phyloP scores from a whole-genome alignment of 345 rosid genomes.

The Psidium guajava region DNA sequence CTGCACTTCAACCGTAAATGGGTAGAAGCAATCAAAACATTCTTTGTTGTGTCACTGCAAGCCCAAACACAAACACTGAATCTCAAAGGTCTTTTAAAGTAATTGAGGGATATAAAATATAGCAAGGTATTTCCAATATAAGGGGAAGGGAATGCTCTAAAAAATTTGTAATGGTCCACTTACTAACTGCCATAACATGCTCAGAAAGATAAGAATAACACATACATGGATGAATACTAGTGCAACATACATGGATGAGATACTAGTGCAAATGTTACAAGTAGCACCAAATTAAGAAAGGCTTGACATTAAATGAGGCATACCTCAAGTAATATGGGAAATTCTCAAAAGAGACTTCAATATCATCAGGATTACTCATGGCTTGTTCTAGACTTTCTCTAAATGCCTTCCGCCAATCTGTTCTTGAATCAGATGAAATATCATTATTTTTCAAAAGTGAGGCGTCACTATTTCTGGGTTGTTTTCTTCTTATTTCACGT shows the following conservation, averaged over 20 bases:
- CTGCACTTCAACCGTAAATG: constrained; percentile 73
- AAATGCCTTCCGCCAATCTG: constrained; percentile 51
- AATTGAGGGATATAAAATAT: neutral
- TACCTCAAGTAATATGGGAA: constrained; percentile 92
- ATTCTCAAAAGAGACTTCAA: constrained; percentile 67
- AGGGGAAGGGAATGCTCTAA: neutral
- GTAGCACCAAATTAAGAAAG: neutral
- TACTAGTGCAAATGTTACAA: neutral
- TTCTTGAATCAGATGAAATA: constrained; percentile 26
- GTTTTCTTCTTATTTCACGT: constrained; percentile 38
- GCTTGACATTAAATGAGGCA: neutral
- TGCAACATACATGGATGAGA: neutral
- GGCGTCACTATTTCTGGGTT: constrained; percentile 39
- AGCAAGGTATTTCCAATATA: neutral
- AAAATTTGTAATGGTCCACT: neutral
- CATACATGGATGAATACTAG: neutral
- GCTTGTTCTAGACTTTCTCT: constrained; percentile 67
- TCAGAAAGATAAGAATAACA: neutral
- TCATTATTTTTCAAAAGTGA: constrained; percentile 45
- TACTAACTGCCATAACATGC: neutral
- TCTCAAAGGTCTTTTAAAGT: neutral
- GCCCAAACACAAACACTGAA: constrained; percentile 5
- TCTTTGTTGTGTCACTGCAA: constrained; percentile 78
- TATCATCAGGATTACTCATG: constrained; percentile 44
- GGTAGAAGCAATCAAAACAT: constrained; percentile 68